phyloP scores from a whole-genome alignment of 1,284 basidiomycete species.

The Anthracocystis panici-leucophaei region DNA sequence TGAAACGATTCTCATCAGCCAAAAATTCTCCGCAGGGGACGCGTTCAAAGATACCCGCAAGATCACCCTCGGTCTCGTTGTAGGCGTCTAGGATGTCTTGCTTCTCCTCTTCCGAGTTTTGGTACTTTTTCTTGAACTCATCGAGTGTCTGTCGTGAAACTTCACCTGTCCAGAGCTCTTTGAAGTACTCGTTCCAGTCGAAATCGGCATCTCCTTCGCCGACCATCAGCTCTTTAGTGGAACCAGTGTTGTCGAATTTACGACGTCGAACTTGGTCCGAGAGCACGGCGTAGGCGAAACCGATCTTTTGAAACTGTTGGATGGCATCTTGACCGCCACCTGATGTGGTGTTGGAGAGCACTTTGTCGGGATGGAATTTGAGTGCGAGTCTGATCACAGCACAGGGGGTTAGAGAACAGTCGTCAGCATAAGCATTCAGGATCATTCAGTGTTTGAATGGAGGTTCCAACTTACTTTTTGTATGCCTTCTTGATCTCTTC shows the following conservation, averaged over 20 bases:
- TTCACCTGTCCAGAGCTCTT: slow-evolving; percentile 66
- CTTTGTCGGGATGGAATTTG: slow-evolving; percentile 68
- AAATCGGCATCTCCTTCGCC: slow-evolving; percentile 63
- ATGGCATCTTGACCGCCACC: slow-evolving; percentile 42
- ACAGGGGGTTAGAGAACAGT: background rate
- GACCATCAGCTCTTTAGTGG: slow-evolving; percentile 61
- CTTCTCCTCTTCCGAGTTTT: slow-evolving; percentile 63
- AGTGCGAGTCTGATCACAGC: slow-evolving; percentile 55
- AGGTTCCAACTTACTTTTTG: slow-evolving; percentile 50
- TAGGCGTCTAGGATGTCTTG: slow-evolving; percentile 65
- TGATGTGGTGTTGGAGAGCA: slow-evolving; percentile 41
- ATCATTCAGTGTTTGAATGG: background rate
- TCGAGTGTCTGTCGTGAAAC: slow-evolving; percentile 62
- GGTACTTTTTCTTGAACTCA: slow-evolving; percentile 64
- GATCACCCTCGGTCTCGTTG: slow-evolving; percentile 48
- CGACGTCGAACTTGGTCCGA: slow-evolving; percentile 58
- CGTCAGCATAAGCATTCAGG: slow-evolving; percentile 4
- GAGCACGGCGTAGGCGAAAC: slow-evolving; percentile 68
- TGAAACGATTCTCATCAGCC: slow-evolving; percentile 57
- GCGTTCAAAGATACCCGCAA: slow-evolving; percentile 59
- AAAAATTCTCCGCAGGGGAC: slow-evolving; percentile 66
- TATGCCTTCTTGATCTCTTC: slow-evolving; percentile 66
- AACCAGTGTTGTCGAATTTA: slow-evolving; percentile 66
- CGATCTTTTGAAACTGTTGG: slow-evolving; percentile 65
- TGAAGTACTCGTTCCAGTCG: slow-evolving; percentile 70